Base-by-base conservation (phyloP, 148 eudicot species). In the Beta vulgaris region DNA sequence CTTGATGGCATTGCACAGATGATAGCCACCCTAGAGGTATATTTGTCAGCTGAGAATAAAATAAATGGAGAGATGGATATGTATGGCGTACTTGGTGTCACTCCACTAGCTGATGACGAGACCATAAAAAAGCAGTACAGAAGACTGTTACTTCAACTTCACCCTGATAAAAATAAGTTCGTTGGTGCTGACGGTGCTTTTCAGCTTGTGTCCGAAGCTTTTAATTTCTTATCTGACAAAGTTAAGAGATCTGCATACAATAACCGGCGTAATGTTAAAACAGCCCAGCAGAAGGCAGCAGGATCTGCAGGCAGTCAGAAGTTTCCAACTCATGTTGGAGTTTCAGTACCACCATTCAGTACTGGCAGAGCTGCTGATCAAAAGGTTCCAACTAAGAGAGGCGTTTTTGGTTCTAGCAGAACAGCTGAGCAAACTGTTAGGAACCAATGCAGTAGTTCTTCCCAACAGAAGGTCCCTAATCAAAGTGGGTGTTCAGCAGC, bases 121-220 rank as follows among this genome's bases (percentile, higher is more conserved):
- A 79, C 86, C 43, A 68, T 93, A 5, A 91, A 74, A 74, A 91
- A 80, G 63, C 86, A 91, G 10, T 91, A 85, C 73, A 69, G 87
- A 71, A 93, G 88, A 68, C 79, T 88, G 43, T 86, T 88, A 39
- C 92, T 93, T 29, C 65, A 60, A 53, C 88, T 93, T 42, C 98
- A 93, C 76, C 98, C 98, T 32, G 98, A 93, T 81, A 93, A 91
- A 76, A 93, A 93, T 48, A 88, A 91, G 80, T 80, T 84, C 26
- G 64, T 82, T 40, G 94, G 94, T 48, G 98, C 96, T 36, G 92
- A 89, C 40, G 98, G 91, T 59, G 97, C 98, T 21, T 93, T 89
- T 77, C 89, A 88, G 71, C 85, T 91, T 61, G 82, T 91, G 46
- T 79, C 84, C 19, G 94, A 89, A 69, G 97, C 94, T 25, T 91